Percentiles rank a stretch among this genome's conserved stretches.
phyloP scores from a whole-genome alignment of 2,329 filamentous ascomycete species.

The Xylariaceae sp. region DNA sequence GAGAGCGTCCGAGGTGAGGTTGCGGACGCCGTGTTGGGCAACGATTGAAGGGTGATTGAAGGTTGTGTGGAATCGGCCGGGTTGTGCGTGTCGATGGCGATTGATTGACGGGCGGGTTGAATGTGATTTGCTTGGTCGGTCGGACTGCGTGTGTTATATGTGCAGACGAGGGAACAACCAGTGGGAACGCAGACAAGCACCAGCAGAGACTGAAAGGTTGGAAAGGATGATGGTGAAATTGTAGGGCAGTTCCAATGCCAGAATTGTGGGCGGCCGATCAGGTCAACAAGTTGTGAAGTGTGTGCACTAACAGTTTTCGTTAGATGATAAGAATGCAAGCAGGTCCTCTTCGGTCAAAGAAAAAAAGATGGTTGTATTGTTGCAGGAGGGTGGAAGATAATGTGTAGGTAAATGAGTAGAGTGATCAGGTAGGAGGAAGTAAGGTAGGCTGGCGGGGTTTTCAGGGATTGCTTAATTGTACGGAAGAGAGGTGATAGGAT shows the following conservation, averaged over 20 bases:
- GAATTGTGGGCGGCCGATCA: conserved; percentile 17
- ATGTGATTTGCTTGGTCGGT: conserved; percentile 21
- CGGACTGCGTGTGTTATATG: conserved; percentile 21
- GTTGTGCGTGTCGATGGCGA: conserved; percentile 24
- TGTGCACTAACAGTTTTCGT: conserved; percentile 26
- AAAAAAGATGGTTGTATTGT: conserved; percentile 16
- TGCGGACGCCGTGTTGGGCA: conserved; percentile 41
- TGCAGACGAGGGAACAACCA: conserved; percentile 14
- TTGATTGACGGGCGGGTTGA: conserved; percentile 26
- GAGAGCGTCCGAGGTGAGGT: conserved; percentile 30
- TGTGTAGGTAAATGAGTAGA: conserved; percentile 25
- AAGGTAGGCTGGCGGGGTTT: conserved; percentile 37
- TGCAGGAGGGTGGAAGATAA: conserved; percentile 29
- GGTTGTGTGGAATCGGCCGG: conserved; percentile 24
- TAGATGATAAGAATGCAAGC: conserved; percentile 21
- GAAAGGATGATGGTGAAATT: conserved; percentile 14
- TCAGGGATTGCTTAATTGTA: conserved; percentile 33
- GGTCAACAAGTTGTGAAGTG: conserved; percentile 16
- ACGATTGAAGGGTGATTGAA: conserved; percentile 32
- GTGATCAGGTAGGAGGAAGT: conserved; percentile 34
- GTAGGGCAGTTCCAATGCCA: conserved; percentile 20
- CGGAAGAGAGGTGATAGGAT: conserved; percentile 37
- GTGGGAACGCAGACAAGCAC: conserved; percentile 13
- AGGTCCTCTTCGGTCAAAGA: conserved; percentile 13
- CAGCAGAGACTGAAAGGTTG: conserved; percentile 7